phyloP scores from a whole-genome alignment of 148 eudicot genomes.

The Rhododendron mucronatum region DNA sequence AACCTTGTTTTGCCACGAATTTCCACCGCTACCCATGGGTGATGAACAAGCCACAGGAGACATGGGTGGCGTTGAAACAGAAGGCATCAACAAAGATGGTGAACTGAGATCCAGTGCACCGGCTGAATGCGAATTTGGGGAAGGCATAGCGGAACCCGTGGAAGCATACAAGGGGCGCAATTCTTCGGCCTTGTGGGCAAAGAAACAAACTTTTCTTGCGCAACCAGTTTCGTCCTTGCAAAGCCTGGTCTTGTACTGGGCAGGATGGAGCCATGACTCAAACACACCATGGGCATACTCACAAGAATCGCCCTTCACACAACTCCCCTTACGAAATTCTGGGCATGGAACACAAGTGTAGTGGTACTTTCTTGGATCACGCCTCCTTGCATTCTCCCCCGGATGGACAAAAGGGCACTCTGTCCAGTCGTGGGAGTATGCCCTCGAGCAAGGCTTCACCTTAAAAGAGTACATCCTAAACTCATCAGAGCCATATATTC shows the following conservation, averaged over 20 bases:
- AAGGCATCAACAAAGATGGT: conserved; percentile 26
- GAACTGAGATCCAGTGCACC: conserved; percentile 29
- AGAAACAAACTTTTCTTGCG: conserved; percentile 78
- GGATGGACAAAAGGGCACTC: conserved; percentile 98
- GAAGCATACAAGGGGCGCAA: conserved; percentile 82
- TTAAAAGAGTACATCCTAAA: conserved; percentile 90
- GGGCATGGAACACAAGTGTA: conserved; percentile 97
- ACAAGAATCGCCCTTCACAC: conserved; percentile 65
- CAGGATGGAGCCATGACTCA: conserved; percentile 96
- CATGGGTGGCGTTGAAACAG: conserved; percentile 61
- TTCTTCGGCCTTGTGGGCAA: conserved; percentile 83
- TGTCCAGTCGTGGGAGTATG: conserved; percentile 96
- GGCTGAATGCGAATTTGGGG: conserved; percentile 34
- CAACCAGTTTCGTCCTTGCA: conserved; percentile 92
- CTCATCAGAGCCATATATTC: conserved; percentile 73
- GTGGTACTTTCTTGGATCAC: conserved; percentile 72
- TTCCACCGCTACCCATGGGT: conserved; percentile 41
- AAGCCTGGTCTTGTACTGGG: conserved; percentile 80
- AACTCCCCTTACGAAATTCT: conserved; percentile 75
- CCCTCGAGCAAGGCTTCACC: conserved; percentile 93
- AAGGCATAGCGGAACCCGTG: conserved; percentile 87
- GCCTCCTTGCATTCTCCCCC: conserved; percentile 86
- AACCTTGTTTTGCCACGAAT: conserved; percentile 59
- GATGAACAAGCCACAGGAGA: conserved; percentile 56
- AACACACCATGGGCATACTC: conserved; percentile 97